Conservation (phyloP, 352 stramenopile species). For the Globisporangium takayamanum region DNA sequence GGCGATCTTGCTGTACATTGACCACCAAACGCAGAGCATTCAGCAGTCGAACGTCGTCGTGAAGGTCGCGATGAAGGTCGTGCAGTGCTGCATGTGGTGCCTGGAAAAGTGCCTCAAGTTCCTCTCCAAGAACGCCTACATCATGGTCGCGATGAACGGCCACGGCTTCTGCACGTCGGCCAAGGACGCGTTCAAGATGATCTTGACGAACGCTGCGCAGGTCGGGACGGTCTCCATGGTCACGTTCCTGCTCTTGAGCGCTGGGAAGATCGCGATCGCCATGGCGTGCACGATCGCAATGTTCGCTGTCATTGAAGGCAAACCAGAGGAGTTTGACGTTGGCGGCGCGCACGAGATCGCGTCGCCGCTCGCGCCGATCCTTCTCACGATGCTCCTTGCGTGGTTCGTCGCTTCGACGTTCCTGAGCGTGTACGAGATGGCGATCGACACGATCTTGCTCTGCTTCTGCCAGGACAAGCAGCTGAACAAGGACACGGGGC, state of each 20-base stretch:
- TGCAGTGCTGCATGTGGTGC: conserved; percentile 94
- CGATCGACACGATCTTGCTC: conserved; percentile 92
- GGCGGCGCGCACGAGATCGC: conserved; percentile 61
- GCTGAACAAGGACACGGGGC: conserved; percentile 54
- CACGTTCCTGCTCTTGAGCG: conserved; percentile 84
- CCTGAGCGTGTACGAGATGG: conserved; percentile 92
- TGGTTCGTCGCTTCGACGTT: conserved; percentile 94
- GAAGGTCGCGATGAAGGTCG: conserved; percentile 78
- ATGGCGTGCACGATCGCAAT: conserved; percentile 46
- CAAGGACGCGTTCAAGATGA: conserved; percentile 91
- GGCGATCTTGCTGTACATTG: conserved; percentile 87
- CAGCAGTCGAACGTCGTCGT: conserved; percentile 71
- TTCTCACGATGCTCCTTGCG: conserved; percentile 88
- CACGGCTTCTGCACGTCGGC: conserved; percentile 78
- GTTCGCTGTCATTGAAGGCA: conserved; percentile 56
- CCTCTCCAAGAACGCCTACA: conserved; percentile 97
- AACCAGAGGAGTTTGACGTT: conserved; percentile 44
- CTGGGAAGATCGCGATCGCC: conserved; percentile 88
- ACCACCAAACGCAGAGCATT: conserved; percentile 88
- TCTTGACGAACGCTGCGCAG: conserved; percentile 88
- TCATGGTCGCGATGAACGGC: conserved; percentile 79
- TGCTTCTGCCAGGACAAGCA: conserved; percentile 94
- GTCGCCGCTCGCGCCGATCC: conserved; percentile 74
- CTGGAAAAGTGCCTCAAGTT: conserved; percentile 94
- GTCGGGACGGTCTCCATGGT: conserved; percentile 87